Evolutionary conservation across 306 rosid genomes (phyloP).

Genomic region (Medicago truncatula): MtrunA17r5.0-ANR NC_053042.1:9198501-9199000

Average conservation of each 20-base stretch:
- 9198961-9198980: not conserved
- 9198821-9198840: not conserved
- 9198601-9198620: not conserved
- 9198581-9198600: no score
- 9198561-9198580: no score
- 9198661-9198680: not conserved
- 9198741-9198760: constrained; percentile 28
- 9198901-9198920: not conserved
- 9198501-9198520: no score
- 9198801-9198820: no score
- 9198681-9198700: not conserved
- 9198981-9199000: constrained; percentile 21
- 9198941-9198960: no score
- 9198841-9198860: not conserved
- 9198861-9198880: not conserved
- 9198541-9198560: no score
- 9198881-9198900: not conserved
- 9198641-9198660: not conserved
- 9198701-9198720: constrained; percentile 30
- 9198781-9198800: no score
- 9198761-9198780: no score
- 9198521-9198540: no score
- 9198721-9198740: constrained; percentile 18
- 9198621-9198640: not conserved
- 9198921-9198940: not conserved